These are phyloP conservation scores for Ganoderma multipileum DNA, from an alignment of 1,284 basidiomycete genomes.

Conservation along the genomic window DNA sequence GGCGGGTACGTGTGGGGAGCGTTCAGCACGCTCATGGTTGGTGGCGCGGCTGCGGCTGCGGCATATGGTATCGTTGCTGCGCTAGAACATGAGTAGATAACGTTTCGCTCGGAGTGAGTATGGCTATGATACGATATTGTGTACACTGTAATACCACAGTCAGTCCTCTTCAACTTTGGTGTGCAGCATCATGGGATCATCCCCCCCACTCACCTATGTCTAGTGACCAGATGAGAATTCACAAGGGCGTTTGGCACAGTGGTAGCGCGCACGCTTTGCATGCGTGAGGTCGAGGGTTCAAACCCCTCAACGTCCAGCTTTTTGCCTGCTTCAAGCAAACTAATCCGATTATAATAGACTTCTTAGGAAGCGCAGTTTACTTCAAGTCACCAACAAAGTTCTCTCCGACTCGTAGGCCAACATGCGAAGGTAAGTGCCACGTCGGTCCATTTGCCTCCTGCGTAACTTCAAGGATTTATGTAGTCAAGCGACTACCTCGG, in stretches of 20 bases:
- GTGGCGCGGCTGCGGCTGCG: conserved; percentile 88
- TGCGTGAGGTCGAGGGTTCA: conserved; percentile 44
- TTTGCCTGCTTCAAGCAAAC: neutral
- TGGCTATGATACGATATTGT: neutral
- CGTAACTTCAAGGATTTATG: too few species aligned
- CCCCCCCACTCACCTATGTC: too few species aligned
- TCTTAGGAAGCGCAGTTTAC: too few species aligned
- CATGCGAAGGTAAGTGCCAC: too few species aligned
- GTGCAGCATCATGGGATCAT: neutral
- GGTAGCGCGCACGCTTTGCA: conserved; percentile 46
- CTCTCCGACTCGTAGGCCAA: too few species aligned
- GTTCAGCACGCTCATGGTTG: conserved; percentile 87
- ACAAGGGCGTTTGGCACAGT: conserved; percentile 35
- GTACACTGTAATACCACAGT: neutral
- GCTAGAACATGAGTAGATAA: conserved; percentile 54
- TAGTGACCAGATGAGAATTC: neutral
- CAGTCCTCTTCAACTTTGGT: neutral
- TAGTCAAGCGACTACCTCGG: neutral
- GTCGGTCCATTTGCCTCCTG: too few species aligned
- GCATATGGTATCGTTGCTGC: conserved; percentile 87
- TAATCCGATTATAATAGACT: too few species aligned
- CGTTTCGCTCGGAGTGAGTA: too few species aligned
- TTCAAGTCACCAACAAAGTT: too few species aligned
- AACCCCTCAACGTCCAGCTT: conserved; percentile 40
- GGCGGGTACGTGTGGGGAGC: conserved; percentile 85